Conservation (phyloP, 345 rosid genomes). For the Eutrema japonicum region DNA sequence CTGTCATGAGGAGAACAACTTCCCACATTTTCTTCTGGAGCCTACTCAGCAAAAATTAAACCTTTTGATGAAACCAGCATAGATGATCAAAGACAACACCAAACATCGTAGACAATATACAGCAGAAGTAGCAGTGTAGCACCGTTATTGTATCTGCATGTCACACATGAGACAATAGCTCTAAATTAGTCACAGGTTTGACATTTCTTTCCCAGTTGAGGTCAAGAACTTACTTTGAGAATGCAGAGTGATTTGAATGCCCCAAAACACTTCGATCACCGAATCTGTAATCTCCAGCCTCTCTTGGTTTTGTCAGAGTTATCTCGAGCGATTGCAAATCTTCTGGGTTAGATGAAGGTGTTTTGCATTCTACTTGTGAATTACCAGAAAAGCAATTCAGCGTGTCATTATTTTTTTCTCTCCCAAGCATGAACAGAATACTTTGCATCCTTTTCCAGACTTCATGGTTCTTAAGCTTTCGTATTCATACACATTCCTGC, state of each 20-base stretch:
- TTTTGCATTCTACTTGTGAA: constrained; percentile 47
- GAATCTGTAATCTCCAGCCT: constrained; percentile 44
- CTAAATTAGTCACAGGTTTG: constrained; percentile 21
- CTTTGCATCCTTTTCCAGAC: constrained; percentile 40
- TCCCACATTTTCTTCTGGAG: constrained; percentile 53
- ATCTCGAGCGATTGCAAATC: constrained; percentile 55
- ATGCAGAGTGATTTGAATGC: constrained; percentile 74
- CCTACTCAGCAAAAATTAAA: constrained; percentile 40
- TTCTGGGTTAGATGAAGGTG: constrained; percentile 42
- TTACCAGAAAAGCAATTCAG: constrained; percentile 44
- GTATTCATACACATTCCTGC: constrained; percentile 24
- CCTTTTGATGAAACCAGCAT: constrained; percentile 3
- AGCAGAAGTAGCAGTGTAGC: too few species aligned
- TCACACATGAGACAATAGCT: constrained; percentile 16
- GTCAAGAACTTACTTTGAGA: constrained; percentile 64
- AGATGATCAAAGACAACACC: constrained; percentile 6
- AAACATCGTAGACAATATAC: constrained; percentile 19
- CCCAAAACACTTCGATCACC: constrained; percentile 59
- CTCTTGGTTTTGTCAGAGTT: constrained; percentile 51
- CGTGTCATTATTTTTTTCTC: constrained; percentile 42
- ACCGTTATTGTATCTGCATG: constrained; percentile 60
- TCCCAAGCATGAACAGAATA: constrained; percentile 40
- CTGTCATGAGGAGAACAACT: constrained; percentile 65
- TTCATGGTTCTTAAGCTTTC: constrained; percentile 29
- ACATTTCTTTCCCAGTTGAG: neutral